phyloP scores from a whole-genome alignment of 2,329 filamentous ascomycete genomes.

The Polychaeton citri region DNA sequence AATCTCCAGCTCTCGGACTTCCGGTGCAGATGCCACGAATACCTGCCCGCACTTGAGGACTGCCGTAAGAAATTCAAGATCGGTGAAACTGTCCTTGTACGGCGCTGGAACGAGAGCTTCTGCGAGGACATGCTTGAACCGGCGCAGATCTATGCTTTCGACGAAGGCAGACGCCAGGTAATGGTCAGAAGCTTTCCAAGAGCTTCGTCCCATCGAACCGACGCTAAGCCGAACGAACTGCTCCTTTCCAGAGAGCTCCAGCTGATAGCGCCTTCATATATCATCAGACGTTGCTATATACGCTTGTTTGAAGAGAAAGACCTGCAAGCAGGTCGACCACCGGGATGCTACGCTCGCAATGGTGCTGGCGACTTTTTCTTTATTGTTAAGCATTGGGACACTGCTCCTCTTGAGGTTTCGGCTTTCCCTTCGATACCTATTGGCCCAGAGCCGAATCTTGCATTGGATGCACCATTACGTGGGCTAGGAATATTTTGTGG shows the following conservation, averaged over 20 bases:
- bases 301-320: too few species aligned
- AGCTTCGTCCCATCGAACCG: neutral
- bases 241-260: slow-evolving; percentile 37
- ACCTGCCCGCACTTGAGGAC: slow-evolving; percentile 8
- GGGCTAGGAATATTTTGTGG: slow-evolving; percentile 67
- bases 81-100: slow-evolving; percentile 54
- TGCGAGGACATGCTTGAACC: slow-evolving; percentile 39
- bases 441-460: slow-evolving; percentile 46
- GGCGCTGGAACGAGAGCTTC: too few species aligned
- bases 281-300: slow-evolving; percentile 48
- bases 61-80: slow-evolving; percentile 22
- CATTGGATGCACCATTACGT: too few species aligned
- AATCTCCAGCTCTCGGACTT: slow-evolving; percentile 44
- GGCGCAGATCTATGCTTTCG: slow-evolving; percentile 40
- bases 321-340: too few species aligned
- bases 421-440: slow-evolving; percentile 23
- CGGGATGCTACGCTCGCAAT: slow-evolving; percentile 51
- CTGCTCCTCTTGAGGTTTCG: too few species aligned
- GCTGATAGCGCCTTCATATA: slow-evolving; percentile 23
- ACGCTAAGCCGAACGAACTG: slow-evolving; percentile 42
- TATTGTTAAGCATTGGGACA: too few species aligned
- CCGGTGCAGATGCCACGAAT: slow-evolving; percentile 32
- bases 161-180: slow-evolving; percentile 21
- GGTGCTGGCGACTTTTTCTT: slow-evolving; percentile 56
- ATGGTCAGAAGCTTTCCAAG: slow-evolving; percentile 6